Conservation (phyloP, 2,329 filamentous ascomycete species). For the Cordyceps tenuipes region DNA sequence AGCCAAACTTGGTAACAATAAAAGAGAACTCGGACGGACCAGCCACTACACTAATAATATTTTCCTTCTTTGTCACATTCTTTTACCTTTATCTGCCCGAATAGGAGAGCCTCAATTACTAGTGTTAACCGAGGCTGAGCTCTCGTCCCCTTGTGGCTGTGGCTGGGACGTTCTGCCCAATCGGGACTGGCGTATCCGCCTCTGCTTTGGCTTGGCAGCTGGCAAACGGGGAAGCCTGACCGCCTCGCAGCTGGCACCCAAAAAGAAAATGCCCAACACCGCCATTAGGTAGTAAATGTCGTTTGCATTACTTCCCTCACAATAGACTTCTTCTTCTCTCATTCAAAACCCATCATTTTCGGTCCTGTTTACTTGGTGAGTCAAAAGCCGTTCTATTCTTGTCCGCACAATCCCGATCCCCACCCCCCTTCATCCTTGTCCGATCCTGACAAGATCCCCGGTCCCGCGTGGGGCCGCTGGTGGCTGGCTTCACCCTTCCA, state of each 20-base stretch:
- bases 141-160: too few relatives aligned
- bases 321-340: not conserved
- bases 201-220: conserved; percentile 2
- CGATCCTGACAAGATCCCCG: conserved; percentile 9
- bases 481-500: conserved; percentile 8
- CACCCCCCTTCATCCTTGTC: not conserved
- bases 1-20: not conserved
- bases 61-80: not conserved
- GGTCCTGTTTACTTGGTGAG: not conserved
- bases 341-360: not conserved
- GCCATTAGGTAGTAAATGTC: not conserved
- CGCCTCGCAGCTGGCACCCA: conserved; percentile 2
- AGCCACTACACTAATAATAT: conserved; percentile 3
- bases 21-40: not conserved
- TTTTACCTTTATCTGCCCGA: not conserved
- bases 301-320: not conserved
- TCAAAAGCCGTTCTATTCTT: not conserved
- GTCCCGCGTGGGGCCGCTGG: conserved; percentile 3
- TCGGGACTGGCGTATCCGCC: conserved; percentile 1
- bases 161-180: not conserved
- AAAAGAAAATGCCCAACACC: not conserved
- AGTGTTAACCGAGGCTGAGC: too few relatives aligned
- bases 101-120: not conserved
- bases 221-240: not conserved
- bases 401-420: not conserved